Base-by-base conservation (phyloP, 163 green algal genomes). In the Prototheca cutis region DNA sequence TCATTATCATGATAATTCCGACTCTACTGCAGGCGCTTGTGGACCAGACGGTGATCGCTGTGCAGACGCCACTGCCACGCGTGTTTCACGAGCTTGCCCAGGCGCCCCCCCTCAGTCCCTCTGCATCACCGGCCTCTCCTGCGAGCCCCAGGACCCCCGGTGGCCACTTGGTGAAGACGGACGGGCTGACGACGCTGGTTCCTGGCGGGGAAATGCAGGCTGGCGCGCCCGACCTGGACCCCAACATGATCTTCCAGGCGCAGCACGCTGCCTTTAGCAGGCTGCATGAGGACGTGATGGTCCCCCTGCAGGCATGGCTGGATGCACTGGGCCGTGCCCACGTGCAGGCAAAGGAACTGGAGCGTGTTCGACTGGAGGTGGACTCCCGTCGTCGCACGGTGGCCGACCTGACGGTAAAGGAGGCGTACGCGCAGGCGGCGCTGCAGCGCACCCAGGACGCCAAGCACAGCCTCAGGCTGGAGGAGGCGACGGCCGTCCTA, bases 261-360 rank as follows among this genome's bases (percentile, higher is more conserved):
- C 29, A 40, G 30, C 13, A 23, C 29, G 19, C 30, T 6, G 7
- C 28, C 29, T 18, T 42, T 4, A 58, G 13, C 29, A 4, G 7
- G 29, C 57, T 94, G 40, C 85, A 92, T 40, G 71, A 75, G 4
- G 85, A 94, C 65, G 87, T 94, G 27, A 63, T 91, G 29, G 77
- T 83, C 24, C 87, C 87, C 17, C 83, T 94, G 74, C 62, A 78
- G 59, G 65, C 80, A n/a, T 94, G 87, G 87, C 77, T 86, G 51
- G 78, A 75, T 55, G 85, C 82, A 4, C 93, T 85, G 65, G 70
- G 74, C 21, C 73, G 74, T 31, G 8, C 45, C 10, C 7, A 58
- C 17, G 28, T 4, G 28, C 27, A 91, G 78, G 76, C 81, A 40
- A 82, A 76, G 61, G 79, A 80, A 61, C 64, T 95, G 42, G 87